These are phyloP conservation scores for barrel medic (Medicago truncatula) DNA, from an alignment of 306 rosid species.

Conservation along the genomic window DNA sequence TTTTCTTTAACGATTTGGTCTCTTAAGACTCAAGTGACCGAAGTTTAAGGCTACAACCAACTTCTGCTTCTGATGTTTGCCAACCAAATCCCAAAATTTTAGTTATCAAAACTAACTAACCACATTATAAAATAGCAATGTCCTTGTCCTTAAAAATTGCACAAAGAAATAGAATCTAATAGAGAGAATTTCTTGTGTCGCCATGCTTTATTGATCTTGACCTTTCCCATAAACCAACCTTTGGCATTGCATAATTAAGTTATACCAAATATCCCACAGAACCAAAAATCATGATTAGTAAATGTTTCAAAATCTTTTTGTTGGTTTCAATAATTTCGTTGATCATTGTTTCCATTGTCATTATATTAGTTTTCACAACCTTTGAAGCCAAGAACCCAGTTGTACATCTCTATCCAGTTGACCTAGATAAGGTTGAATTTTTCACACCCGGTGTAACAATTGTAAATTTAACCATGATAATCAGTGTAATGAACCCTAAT, in stretches of 20 bases:
- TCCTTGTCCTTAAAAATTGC: background rate
- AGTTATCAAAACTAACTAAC: background rate
- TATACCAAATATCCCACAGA: background rate
- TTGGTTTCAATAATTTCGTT: slow-evolving; percentile 31
- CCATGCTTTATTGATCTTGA: background rate
- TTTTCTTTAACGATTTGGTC: background rate
- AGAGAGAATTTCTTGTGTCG: background rate
- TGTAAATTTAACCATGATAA: slow-evolving; percentile 39
- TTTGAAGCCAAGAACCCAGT: slow-evolving; percentile 53
- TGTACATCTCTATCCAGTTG: slow-evolving; percentile 24
- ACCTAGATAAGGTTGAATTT: background rate
- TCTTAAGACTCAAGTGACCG: slow-evolving; percentile 19
- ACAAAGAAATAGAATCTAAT: background rate
- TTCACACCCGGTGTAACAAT: background rate
- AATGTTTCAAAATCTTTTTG: slow-evolving; percentile 47
- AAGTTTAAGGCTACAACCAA: slow-evolving; percentile 38
- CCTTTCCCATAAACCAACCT: slow-evolving; percentile 1
- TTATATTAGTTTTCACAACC: slow-evolving; percentile 48
- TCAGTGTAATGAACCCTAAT: slow-evolving; percentile 52
- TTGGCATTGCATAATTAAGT: background rate
- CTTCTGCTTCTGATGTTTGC: slow-evolving; percentile 34
- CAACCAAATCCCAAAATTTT: background rate
- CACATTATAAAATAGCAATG: background rate
- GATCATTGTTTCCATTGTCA: slow-evolving; percentile 12
- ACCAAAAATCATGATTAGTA: slow-evolving; percentile 36